Base-by-base conservation (phyloP, 2,329 filamentous ascomycete genomes). In the Venturia effusa region DNA sequence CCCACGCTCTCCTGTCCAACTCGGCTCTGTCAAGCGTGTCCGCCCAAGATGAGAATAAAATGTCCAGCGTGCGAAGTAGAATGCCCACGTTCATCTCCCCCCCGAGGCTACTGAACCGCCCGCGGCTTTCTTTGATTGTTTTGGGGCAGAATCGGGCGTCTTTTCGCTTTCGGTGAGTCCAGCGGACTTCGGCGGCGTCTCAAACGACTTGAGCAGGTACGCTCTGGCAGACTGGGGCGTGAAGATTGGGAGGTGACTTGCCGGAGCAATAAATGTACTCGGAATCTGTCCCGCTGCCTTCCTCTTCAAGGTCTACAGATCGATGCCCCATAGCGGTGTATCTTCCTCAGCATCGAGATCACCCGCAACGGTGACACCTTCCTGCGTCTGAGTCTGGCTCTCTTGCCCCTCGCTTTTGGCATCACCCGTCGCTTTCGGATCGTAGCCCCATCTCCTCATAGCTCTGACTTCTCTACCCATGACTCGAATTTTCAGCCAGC, bases 371-470 rank as follows among this genome's bases (percentile, higher is more conserved):
- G 62, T 34, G 15, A 54, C 64, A 40, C 62, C 61, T 8, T 66
- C 64, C 1, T 70, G 68, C 65, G 73, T 71, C 45, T 51, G 27
- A 10, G 30, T 30, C 27, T 57, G 10, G 15, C 30, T 22, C 27
- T 73, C 70, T 64, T 67, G 67, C 5, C 57, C 62, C 59, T 64
- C 61, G 27, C 24, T 34, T 57, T 61, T 61, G 62, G 57, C 61
- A 65, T 63, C 37, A 19, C 10, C 41, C 27, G 51, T 63, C 1
- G 37, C 10, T 62, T 60, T 32, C 19, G 62, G 62, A 63, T 84
- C 79, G 72, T 94, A 94, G 1, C 88, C 90, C 72, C 88, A 86
- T 68, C 91, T 80, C 74, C 90, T 92, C 69, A 96, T 78, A 0
- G 94, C 88, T 3, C 83, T 81, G 17, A 95, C 78, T 61, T 91